Percentiles rank a stretch among this genome's conserved stretches.
Conservation (phyloP, 1,284 basidiomycete species). For the Tremellales sp. region DNA sequence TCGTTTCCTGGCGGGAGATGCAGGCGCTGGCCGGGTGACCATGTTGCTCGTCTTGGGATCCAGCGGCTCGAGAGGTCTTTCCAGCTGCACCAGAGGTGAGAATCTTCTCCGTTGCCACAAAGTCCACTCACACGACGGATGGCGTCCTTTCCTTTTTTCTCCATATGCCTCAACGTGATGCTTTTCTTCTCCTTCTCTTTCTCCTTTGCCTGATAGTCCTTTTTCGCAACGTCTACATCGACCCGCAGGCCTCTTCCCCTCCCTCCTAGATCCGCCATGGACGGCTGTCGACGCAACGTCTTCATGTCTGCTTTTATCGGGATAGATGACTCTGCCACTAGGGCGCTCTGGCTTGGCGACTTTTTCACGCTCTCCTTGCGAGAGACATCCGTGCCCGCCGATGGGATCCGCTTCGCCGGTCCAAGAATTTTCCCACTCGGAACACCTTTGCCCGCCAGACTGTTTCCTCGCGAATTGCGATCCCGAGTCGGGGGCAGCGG, state of each 20-base stretch:
- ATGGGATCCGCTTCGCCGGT: neutral
- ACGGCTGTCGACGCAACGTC: slow-evolving; percentile 13
- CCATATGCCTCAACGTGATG: slow-evolving; percentile 13
- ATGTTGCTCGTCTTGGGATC: slow-evolving; percentile 2
- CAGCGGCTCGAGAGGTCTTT: slow-evolving; percentile 1
- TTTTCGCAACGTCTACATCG: neutral
- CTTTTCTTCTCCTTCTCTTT: slow-evolving; percentile 2
- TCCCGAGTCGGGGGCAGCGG: neutral
- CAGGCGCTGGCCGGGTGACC: neutral
- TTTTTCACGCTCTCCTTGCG: slow-evolving; percentile 4
- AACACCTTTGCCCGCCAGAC: neutral
- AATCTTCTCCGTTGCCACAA: neutral
- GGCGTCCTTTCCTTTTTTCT: slow-evolving; percentile 12
- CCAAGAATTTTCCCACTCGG: neutral
- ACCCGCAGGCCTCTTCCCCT: neutral
- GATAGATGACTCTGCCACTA: neutral
- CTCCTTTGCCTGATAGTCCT: neutral
- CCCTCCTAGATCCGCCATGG: slow-evolving; percentile 10
- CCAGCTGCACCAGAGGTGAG: neutral
- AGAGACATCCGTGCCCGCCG: neutral
- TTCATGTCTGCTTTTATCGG: slow-evolving; percentile 7
- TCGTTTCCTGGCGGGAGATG: slow-evolving; percentile 7
- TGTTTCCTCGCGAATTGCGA: neutral
- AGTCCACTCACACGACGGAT: slow-evolving; percentile 6
- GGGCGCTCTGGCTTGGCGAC: slow-evolving; percentile 6